These are phyloP conservation scores for Tubosaeta brunneosetosa DNA, from an alignment of 768 basidiomycete genomes.

Conservation along the genomic window DNA sequence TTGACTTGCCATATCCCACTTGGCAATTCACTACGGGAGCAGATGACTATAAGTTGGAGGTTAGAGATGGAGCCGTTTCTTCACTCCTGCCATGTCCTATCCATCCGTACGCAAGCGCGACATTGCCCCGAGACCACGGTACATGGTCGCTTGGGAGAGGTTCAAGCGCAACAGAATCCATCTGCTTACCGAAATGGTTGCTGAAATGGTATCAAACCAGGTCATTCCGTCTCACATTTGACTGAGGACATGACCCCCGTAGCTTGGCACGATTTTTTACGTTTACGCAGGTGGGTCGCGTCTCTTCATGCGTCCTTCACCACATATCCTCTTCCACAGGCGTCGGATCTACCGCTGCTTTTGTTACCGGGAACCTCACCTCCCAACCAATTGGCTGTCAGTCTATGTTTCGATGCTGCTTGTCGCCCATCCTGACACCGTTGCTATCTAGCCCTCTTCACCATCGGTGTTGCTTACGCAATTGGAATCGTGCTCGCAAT, in stretches of 20 bases:
- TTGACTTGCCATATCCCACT: slow-evolving; percentile 1
- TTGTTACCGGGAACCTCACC: slow-evolving; percentile 43
- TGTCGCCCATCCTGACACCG: not conserved
- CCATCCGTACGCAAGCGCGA: slow-evolving; percentile 39
- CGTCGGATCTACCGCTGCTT: slow-evolving; percentile 50
- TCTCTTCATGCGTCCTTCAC: not conserved
- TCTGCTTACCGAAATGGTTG: slow-evolving; percentile 54
- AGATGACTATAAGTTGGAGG: slow-evolving; percentile 8
- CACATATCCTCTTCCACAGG: slow-evolving; percentile 29
- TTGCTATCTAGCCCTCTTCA: slow-evolving; percentile 46
- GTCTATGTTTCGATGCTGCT: slow-evolving; percentile 17
- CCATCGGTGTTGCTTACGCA: slow-evolving; percentile 55
- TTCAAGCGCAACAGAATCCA: slow-evolving; percentile 44
- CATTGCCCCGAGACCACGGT: slow-evolving; percentile 33
- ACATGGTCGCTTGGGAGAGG: slow-evolving; percentile 49
- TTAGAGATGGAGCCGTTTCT: not conserved
- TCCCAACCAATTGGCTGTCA: slow-evolving; percentile 46
- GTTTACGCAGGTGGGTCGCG: slow-evolving; percentile 43
- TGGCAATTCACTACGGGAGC: slow-evolving; percentile 1
- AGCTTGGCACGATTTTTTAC: slow-evolving; percentile 63
- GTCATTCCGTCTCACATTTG: not conserved
- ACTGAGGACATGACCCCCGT: slow-evolving; percentile 3
- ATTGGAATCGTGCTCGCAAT: slow-evolving; percentile 59
- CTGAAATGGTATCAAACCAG: slow-evolving; percentile 46
- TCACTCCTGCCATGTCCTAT: slow-evolving; percentile 17